Base-by-base conservation (phyloP, 495 filamentous ascomycete genomes). In the Aspergillus haitiensis region DNA sequence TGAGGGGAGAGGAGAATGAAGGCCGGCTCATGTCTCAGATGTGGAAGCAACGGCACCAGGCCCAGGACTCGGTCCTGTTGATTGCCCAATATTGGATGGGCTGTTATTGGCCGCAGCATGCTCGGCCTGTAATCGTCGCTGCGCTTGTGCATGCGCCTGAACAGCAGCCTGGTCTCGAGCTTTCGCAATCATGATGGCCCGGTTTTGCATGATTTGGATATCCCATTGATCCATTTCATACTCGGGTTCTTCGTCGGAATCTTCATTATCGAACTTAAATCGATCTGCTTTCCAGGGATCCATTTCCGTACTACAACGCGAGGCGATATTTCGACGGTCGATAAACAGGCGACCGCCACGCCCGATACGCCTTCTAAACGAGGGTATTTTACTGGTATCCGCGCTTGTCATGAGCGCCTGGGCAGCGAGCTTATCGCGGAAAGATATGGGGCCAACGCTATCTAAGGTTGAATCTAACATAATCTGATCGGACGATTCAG, bases 341-440 rank as follows among this genome's bases (percentile, higher is more conserved):
- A 96, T 90, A 79, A 88, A 86, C 58, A 96, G 68, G 37, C 91
- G 86, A 62, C 89, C 88, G 57, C 90, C 82, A 60, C 91, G 87
- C 36, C 91, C 91, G 60, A 88, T 81, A 72, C 84, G 82, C 70
- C 84, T 81, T 65, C 84, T 83, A 76, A 85, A 92, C 16, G 80
- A 85, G 52, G 84, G 84, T 55, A 82, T 72, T 44, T 68, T 66
- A 50, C 72, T 77, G 63, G 75, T 67, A 56, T 74, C 82, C 40
- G 81, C 73, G 45, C 80, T 77, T 61, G 79, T 51, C 35, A 78
- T 80, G 53, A 84, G 68, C 46, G 71, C 70, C 53, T 63, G 74
- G 51, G 76, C 73, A 27, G 74, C 72, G 42, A 81, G 74, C 54
- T 77, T 77, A 65, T 84, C 82, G 56, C 74, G 77, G 47, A 81